A percentile compares a stretch with the other conserved stretches of the same genome.
Conservation (phyloP, 164 flowering plant genomes). For the Saururus chinensis region DNA sequence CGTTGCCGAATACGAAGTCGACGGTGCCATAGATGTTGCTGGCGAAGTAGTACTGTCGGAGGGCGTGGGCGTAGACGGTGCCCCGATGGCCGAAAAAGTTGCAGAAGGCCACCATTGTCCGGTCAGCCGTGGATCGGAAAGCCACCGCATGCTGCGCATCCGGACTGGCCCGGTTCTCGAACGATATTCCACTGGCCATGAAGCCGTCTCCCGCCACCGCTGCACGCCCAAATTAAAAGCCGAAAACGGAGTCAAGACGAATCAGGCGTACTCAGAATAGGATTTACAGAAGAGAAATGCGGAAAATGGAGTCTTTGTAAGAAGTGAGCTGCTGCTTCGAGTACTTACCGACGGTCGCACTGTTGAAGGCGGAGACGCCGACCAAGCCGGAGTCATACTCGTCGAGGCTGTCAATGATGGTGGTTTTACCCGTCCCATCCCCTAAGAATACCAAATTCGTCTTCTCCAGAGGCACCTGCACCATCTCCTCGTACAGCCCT, state of each 20-base stretch:
- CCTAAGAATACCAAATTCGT: conserved; percentile 72
- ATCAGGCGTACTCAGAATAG: no score
- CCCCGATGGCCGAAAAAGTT: conserved; percentile 16
- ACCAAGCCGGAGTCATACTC: conserved; percentile 40
- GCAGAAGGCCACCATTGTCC: conserved; percentile 6
- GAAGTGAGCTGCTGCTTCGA: no score
- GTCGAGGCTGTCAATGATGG: conserved; percentile 80
- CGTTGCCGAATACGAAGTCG: no score
- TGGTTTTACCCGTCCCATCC: no score
- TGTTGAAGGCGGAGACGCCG: conserved; percentile 59
- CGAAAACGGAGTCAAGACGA: no score
- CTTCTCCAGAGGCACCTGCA: conserved; percentile 62
- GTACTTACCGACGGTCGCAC: conserved; percentile 77
- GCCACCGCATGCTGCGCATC: conserved; percentile 17
- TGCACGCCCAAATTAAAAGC: no score
- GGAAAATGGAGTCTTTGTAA: no score
- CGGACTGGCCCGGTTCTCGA: conserved; percentile 14
- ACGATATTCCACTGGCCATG: conserved; percentile 14
- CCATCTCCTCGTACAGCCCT: conserved; percentile 75
- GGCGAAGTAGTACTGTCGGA: no score
- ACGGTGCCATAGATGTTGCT: no score
- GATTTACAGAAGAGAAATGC: no score
- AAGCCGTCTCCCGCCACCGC: conserved; percentile 15
- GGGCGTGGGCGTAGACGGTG: no score
- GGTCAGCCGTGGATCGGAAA: conserved; percentile 11